Conservation (phyloP, 139 green algal species). For the Haematococcus lacustris region DNA sequence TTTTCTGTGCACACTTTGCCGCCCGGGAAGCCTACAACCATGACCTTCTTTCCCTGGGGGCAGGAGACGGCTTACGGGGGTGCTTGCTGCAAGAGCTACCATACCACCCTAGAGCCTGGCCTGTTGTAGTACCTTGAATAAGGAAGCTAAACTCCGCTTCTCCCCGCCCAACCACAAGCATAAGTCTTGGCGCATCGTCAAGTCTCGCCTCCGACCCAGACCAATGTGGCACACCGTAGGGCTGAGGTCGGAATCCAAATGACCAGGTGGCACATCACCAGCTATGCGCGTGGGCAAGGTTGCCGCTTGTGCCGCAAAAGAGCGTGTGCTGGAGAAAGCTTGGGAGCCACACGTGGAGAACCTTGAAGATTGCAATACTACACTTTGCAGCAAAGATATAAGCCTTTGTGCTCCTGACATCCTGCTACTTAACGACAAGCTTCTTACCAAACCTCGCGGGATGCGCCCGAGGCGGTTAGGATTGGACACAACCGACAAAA, state of each 20-base stretch:
- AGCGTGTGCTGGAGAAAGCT: neutral
- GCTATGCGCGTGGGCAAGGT: neutral
- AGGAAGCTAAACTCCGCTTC: conserved; percentile 26
- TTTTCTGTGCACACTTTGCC: conserved; percentile 50
- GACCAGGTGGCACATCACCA: conserved; percentile 38
- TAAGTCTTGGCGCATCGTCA: conserved; percentile 57
- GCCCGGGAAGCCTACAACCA: conserved; percentile 55
- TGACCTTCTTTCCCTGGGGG: conserved; percentile 37
- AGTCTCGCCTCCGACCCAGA: conserved; percentile 39
- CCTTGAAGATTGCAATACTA: too few species aligned
- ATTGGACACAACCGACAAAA: too few species aligned
- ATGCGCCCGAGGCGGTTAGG: too few species aligned
- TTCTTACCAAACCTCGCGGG: too few species aligned
- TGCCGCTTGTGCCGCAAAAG: neutral
- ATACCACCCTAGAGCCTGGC: neutral
- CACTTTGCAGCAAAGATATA: too few species aligned
- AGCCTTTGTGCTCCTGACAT: too few species aligned
- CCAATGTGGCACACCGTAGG: conserved; percentile 51
- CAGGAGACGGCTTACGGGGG: neutral
- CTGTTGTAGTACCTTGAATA: conserved; percentile 31
- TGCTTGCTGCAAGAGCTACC: neutral
- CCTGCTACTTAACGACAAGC: too few species aligned
- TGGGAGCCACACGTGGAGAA: neutral
- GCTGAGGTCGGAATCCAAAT: conserved; percentile 46
- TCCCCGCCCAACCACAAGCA: conserved; percentile 23